Conservation (phyloP, 345 rosid species). For the Moricandia arvensis region DNA sequence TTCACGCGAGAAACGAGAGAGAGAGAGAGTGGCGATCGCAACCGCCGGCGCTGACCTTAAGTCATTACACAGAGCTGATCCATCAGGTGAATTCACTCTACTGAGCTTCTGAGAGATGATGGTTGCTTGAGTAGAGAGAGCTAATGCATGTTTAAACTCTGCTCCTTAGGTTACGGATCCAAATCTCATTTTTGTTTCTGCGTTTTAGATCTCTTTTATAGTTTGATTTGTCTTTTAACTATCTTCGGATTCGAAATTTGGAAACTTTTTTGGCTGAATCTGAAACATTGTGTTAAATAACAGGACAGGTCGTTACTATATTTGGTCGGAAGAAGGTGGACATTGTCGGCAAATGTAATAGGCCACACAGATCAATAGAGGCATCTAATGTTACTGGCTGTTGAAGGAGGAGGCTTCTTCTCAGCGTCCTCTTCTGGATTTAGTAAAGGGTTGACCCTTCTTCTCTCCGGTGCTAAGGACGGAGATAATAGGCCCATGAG, state of each 20-base stretch:
- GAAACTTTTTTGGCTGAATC: slow-evolving; percentile 19
- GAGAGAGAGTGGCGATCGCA: neutral
- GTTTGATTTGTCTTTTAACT: too few species aligned
- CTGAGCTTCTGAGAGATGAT: too few species aligned
- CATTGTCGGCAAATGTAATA: slow-evolving; percentile 38
- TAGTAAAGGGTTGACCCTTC: slow-evolving; percentile 88
- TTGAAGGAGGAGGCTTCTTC: slow-evolving; percentile 98
- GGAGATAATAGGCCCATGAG: slow-evolving; percentile 44
- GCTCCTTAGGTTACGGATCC: neutral
- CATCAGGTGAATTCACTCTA: neutral
- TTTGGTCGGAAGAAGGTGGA: neutral
- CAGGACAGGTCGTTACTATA: neutral
- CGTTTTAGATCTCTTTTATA: neutral
- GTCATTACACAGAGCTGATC: neutral
- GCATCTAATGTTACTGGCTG: slow-evolving; percentile 87
- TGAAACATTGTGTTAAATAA: slow-evolving; percentile 16
- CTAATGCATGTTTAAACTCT: neutral
- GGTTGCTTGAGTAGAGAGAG: neutral
- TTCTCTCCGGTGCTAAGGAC: slow-evolving; percentile 57
- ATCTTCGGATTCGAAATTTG: neutral
- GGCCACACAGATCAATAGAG: slow-evolving; percentile 47
- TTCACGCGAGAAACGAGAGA: neutral
- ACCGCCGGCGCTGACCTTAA: neutral
- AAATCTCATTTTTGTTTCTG: neutral
- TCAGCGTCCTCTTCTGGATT: slow-evolving; percentile 76